Evolutionary conservation across 2,329 filamentous ascomycete genomes (phyloP).

Genomic region (Pseudomassariella vexata): DNA sequence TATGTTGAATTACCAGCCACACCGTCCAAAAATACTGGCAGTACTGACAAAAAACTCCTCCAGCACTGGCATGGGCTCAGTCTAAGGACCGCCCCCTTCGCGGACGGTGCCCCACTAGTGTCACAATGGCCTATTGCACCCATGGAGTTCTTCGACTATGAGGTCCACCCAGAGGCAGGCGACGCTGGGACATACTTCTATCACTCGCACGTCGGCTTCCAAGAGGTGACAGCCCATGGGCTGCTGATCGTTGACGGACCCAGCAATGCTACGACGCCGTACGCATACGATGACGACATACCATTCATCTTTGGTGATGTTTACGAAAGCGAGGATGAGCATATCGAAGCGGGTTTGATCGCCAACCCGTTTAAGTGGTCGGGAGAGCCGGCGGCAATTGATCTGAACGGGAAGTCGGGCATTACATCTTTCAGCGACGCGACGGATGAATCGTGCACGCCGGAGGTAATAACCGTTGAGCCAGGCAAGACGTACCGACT

Average conservation of each 20-base stretch:
- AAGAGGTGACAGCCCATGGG: constrained; percentile 52
- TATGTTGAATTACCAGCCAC: no score
- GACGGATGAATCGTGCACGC: constrained; percentile 30
- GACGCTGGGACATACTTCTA: constrained; percentile 63
- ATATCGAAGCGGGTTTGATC: constrained; percentile 43
- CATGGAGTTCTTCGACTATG: constrained; percentile 61
- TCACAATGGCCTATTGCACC: constrained; percentile 62
- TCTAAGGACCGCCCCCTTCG: constrained; percentile 54
- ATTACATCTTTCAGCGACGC: constrained; percentile 29
- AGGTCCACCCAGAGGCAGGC: constrained; percentile 45
- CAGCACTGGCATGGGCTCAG: constrained; percentile 65
- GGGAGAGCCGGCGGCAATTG: constrained; percentile 50
- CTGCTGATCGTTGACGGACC: constrained; percentile 54
- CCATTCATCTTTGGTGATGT: constrained; percentile 51
- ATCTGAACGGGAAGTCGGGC: constrained; percentile 51
- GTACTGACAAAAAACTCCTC: no score
- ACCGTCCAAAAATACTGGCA: no score
- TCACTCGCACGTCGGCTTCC: constrained; percentile 61
- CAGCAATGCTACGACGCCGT: constrained; percentile 36
- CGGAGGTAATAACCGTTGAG: constrained; percentile 51
- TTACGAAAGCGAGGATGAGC: constrained; percentile 46
- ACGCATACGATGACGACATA: constrained; percentile 57
- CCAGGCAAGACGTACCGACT: constrained; percentile 57
- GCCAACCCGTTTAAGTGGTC: constrained; percentile 48
- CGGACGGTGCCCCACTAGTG: constrained; percentile 55